A percentile compares a stretch with the other conserved stretches of the same genome.
These are phyloP conservation scores for Parasarocladium wereldwijsianum DNA, from an alignment of 2,329 filamentous ascomycete genomes.

Conservation along the genomic window DNA sequence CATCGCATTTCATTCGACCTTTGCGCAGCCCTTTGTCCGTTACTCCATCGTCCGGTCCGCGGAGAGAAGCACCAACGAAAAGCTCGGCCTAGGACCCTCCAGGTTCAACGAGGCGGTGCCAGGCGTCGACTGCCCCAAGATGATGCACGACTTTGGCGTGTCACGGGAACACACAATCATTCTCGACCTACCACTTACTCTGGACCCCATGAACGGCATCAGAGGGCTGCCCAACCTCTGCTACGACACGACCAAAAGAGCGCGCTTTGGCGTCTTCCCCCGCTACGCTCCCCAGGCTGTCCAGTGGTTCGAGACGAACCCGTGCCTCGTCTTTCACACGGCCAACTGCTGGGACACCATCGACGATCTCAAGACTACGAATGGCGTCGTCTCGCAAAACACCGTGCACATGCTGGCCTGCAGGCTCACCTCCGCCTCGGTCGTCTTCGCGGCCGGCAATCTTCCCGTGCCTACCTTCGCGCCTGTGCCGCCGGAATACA, in stretches of 20 bases:
- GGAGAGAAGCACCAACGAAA: too few relatives aligned
- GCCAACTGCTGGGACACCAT: slow-evolving; percentile 54
- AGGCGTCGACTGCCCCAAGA: slow-evolving; percentile 47
- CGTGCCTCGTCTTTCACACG: slow-evolving; percentile 58
- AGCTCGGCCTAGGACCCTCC: slow-evolving; percentile 13
- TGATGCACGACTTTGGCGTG: slow-evolving; percentile 67
- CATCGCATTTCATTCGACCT: slow-evolving; percentile 52
- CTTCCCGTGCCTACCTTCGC: slow-evolving; percentile 32
- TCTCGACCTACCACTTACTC: slow-evolving; percentile 51
- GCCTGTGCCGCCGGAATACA: slow-evolving; percentile 18
- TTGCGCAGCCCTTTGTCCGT: slow-evolving; percentile 49
- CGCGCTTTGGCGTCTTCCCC: slow-evolving; percentile 55
- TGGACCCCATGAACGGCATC: slow-evolving; percentile 47
- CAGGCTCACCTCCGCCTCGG: slow-evolving; percentile 47
- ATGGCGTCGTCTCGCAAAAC: not conserved
- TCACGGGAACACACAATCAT: slow-evolving; percentile 49
- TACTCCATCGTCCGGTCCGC: slow-evolving; percentile 35
- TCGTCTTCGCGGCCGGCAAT: slow-evolving; percentile 52
- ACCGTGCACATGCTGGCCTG: slow-evolving; percentile 50
- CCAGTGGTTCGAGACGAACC: slow-evolving; percentile 52
- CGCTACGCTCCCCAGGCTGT: slow-evolving; percentile 40
- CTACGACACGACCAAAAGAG: slow-evolving; percentile 40
- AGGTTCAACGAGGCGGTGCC: slow-evolving; percentile 40
- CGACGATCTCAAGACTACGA: slow-evolving; percentile 8
- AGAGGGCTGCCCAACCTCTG: slow-evolving; percentile 40